Percentiles rank a stretch among this genome's conserved stretches.
Evolutionary conservation across 306 rosid genomes (phyloP).

Genomic region (Bauhinia variegata): DNA sequence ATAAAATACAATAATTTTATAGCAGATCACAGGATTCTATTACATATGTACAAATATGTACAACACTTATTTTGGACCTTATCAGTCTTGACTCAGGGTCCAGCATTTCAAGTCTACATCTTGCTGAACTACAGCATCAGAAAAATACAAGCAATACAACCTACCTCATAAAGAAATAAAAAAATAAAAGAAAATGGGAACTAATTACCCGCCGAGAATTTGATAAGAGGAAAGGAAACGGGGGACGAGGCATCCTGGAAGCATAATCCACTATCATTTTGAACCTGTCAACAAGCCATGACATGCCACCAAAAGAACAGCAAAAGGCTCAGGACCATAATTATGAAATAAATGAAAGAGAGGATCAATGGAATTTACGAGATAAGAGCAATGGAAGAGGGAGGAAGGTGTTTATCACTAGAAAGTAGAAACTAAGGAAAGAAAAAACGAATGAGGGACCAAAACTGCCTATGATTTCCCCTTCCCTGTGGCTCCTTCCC

Average conservation of each 20-base stretch:
- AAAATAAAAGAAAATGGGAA: constrained; percentile 15
- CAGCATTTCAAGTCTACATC: constrained; percentile 24
- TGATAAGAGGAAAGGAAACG: background rate
- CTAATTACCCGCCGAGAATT: constrained; percentile 20
- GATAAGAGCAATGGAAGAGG: constrained; percentile 23
- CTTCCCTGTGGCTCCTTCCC: constrained; percentile 68
- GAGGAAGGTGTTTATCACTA: constrained; percentile 19
- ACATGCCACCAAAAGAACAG: constrained; percentile 27
- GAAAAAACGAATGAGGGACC: constrained; percentile 35
- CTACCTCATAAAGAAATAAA: constrained; percentile 22
- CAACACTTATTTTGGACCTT: constrained; percentile 31
- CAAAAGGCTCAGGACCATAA: constrained; percentile 18
- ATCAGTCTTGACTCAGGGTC: constrained; percentile 17
- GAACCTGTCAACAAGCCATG: constrained; percentile 35
- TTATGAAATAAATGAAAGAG: constrained; percentile 33
- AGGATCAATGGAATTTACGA: constrained; percentile 54
- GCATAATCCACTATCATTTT: constrained; percentile 35
- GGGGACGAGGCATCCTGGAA: constrained; percentile 13
- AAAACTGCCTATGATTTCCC: constrained; percentile 56
- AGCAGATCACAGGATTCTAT: constrained; percentile 34
- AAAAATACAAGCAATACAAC: background rate
- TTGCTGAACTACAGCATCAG: constrained; percentile 11
- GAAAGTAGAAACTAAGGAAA: constrained; percentile 3
- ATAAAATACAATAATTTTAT: constrained; percentile 13
- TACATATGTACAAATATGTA: constrained; percentile 41